Percentiles rank a stretch among this genome's conserved stretches.
Conservation (phyloP, 1,139 yeast genomes). For the Yamadazyma sp. region DNA sequence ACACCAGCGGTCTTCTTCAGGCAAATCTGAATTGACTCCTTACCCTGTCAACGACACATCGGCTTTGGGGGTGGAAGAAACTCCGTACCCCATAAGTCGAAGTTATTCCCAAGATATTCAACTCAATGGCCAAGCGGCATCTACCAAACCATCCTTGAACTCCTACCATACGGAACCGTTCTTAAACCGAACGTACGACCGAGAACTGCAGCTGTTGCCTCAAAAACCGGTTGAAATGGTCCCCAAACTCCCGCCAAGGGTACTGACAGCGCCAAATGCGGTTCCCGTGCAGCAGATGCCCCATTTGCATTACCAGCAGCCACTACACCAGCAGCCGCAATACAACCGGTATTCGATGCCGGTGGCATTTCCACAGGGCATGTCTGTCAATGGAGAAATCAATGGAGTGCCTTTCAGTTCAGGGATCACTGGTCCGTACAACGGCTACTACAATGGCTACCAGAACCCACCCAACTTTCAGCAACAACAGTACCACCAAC, state of each 20-base stretch:
- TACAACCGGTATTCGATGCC: background rate
- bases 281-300: constrained; percentile 2
- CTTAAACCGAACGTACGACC: background rate
- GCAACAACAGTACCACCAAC: background rate
- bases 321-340: too few species aligned
- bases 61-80: constrained; percentile 19
- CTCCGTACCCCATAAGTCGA: constrained; percentile 20
- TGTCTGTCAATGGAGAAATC: too few species aligned
- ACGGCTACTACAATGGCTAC: background rate
- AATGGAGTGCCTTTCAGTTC: too few species aligned
- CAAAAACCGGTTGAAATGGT: background rate
- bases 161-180: constrained; percentile 4
- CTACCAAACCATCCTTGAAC: constrained; percentile 4
- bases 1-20: too few species aligned
- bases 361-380: too few species aligned
- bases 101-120: constrained; percentile 2
- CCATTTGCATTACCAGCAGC: constrained; percentile 2
- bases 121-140: background rate
- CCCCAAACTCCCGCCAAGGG: background rate
- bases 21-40: constrained; percentile 10
- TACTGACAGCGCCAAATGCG: background rate
- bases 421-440: background rate
- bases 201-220: background rate
- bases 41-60: constrained; percentile 16
- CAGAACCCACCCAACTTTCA: background rate